Conservation (phyloP, 352 stramenopile genomes). For the Globisporangium solare region DNA sequence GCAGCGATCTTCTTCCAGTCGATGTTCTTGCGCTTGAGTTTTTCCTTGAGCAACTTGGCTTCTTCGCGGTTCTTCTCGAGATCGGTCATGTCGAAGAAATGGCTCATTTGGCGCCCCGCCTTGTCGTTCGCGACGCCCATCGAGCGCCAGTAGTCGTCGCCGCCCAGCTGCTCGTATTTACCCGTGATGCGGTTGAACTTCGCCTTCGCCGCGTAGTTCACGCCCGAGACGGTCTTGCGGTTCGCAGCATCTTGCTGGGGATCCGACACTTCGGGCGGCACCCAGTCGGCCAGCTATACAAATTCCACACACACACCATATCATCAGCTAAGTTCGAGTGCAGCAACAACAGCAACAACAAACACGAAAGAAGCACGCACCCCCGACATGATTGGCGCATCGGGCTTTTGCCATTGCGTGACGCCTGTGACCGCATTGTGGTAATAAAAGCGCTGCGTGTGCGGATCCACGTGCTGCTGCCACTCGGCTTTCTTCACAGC, state of each 20-base stretch:
- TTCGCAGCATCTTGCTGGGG: conserved; percentile 13
- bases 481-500: conserved; percentile 41
- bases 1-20: conserved; percentile 84
- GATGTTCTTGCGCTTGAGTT: conserved; percentile 82
- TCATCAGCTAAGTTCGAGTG: not conserved
- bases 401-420: conserved; percentile 78
- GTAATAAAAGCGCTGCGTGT: conserved; percentile 82
- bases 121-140: conserved; percentile 57
- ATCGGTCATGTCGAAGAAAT: conserved; percentile 79
- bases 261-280: conserved; percentile 47
- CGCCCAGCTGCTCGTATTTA: conserved; percentile 66
- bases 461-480: conserved; percentile 83
- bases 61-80: conserved; percentile 83
- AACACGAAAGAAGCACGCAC: conserved; percentile 34
- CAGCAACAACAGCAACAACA: not conserved
- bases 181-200: conserved; percentile 80
- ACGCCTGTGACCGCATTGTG: conserved; percentile 71
- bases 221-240: conserved; percentile 42
- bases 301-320: not conserved
- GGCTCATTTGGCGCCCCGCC: conserved; percentile 78
- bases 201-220: conserved; percentile 61
- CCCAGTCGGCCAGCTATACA: conserved; percentile 67
- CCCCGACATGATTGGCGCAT: conserved; percentile 58
- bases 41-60: conserved; percentile 65
- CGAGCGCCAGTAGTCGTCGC: conserved; percentile 62